Base-by-base conservation (phyloP, 192 early-diverging fungal species). In the Funneliformis mosseae region DNA sequence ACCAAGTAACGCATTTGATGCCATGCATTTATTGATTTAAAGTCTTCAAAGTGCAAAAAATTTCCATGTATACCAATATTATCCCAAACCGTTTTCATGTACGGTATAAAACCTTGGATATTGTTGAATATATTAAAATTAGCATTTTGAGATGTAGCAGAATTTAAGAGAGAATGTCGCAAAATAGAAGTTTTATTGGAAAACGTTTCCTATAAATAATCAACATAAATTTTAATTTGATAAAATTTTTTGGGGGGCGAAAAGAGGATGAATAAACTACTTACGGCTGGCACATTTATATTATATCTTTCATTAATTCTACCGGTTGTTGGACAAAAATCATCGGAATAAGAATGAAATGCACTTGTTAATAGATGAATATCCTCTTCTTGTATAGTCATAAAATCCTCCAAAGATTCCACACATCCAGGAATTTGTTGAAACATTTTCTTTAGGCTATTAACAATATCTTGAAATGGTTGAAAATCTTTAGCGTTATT, bases 301-400 rank as follows among this genome's bases (percentile, higher is more conserved):
- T 71, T 33, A 8, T 71, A 16, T n/a, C 39, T 41, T 71, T 71
- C 18, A 18, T 14, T 14, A 8, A 71, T 71, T n/a, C 18, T 71
- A 6, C 9, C 7, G 18, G 27, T n/a, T 14, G 18, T 10, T 9
- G 69, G 69, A 39, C 69, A 12, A 41, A 71, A 42, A 71, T 71
- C 69, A 71, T 71, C 69, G 18, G 41, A 12, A 42, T 39, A 71
- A 21, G 23, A 71, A 41, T 8, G 18, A 21, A 71, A 71, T 21
- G 69, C 69, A n/a, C 42, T 71, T n/a, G 18, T 39, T 41, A 71
- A 41, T 71, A 71, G 27, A 21, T 71, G 69, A n/a, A 71, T 39
- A 71, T 71, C 69, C 8, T 71, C 11, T 16, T 71, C 14, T 41
- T 33, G 11, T 7, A 71, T 27, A 4, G 69, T 43, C 69, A 71